Conservation (phyloP, 2,329 filamentous ascomycete species). For the Cladorrhinum sp. region DNA sequence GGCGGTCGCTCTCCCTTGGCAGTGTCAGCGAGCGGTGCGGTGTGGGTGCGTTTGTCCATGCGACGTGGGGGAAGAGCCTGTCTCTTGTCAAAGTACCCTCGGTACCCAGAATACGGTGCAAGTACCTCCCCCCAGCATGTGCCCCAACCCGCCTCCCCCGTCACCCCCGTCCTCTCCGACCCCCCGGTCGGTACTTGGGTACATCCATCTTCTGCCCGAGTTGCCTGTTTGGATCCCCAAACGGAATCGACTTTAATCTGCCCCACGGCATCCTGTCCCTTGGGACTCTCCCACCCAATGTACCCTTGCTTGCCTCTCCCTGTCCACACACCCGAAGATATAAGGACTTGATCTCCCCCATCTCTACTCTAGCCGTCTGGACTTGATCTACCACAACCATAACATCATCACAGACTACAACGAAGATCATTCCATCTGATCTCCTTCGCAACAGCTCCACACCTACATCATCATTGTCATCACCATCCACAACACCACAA, state of each 20-base stretch:
- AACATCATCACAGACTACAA: conserved; percentile 5
- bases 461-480: conserved; percentile 11
- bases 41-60: conserved; percentile 16
- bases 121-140: conserved; percentile 7
- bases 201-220: conserved; percentile 4
- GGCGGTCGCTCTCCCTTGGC: not conserved
- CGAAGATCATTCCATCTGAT: conserved; percentile 7
- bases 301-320: conserved; percentile 22
- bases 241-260: conserved; percentile 24
- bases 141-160: conserved; percentile 24
- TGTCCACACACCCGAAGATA: conserved; percentile 8
- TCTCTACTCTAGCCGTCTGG: conserved; percentile 7
- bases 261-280: conserved; percentile 28
- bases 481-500: conserved; percentile 7
- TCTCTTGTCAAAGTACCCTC: conserved; percentile 3
- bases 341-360: conserved; percentile 15
- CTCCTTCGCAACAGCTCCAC: conserved; percentile 9
- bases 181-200: not conserved
- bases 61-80: conserved; percentile 15
- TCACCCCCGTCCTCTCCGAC: conserved; percentile 6
- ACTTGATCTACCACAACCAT: conserved; percentile 12
- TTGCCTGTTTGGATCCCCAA: conserved; percentile 10
- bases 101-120: not conserved
- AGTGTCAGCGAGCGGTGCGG: conserved; percentile 9
- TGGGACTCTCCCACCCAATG: conserved; percentile 17